Conservation (phyloP, 257 asterid species). For the Solanum medicagineum region DNA sequence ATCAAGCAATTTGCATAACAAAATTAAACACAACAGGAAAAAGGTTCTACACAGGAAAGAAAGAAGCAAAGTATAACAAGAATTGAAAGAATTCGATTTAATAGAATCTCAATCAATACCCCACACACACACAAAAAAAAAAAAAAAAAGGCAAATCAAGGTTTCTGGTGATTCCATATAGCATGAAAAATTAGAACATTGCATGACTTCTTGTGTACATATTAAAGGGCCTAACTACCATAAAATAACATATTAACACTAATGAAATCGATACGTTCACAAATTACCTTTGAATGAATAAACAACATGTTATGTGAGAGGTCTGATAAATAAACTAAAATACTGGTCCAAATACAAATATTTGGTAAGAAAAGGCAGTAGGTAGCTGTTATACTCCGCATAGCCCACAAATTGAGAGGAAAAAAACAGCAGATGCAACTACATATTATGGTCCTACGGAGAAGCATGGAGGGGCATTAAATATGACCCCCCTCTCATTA, state of each 20-base stretch:
- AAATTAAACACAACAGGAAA: neutral
- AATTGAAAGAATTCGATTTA: neutral
- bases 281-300: neutral
- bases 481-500: constrained; percentile 43
- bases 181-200: neutral
- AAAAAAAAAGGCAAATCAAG: neutral
- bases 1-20: neutral
- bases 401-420: constrained; percentile 3
- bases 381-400: neutral
- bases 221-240: neutral
- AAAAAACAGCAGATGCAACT: constrained; percentile 29
- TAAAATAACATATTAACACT: neutral
- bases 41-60: neutral
- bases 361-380: neutral
- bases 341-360: neutral
- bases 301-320: neutral
- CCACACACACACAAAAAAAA: neutral
- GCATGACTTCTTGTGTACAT: neutral
- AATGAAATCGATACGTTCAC: neutral
- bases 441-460: constrained; percentile 42
- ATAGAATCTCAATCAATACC: neutral
- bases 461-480: constrained; percentile 17
- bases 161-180: neutral
- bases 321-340: neutral
- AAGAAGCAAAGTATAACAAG: neutral